Conservation (phyloP, 2,329 filamentous ascomycete species). For the Onygena corvina region DNA sequence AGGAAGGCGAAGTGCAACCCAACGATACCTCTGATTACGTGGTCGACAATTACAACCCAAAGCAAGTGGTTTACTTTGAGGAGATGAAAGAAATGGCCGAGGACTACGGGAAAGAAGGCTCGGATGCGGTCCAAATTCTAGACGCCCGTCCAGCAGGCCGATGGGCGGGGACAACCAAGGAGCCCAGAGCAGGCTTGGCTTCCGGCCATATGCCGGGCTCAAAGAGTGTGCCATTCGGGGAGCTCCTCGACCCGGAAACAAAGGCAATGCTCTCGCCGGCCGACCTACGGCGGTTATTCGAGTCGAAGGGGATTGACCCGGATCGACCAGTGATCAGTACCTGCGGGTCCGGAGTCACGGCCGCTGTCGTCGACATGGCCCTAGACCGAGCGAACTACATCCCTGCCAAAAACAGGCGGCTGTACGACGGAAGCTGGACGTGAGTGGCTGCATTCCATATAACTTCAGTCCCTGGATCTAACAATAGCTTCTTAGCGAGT, state of each 20-base stretch:
- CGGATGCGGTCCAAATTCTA: constrained; percentile 72
- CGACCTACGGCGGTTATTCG: constrained; percentile 63
- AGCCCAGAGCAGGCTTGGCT: constrained; percentile 72
- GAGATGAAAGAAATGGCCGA: constrained; percentile 65
- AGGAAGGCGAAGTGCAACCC: constrained; percentile 49
- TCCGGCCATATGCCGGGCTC: constrained; percentile 89
- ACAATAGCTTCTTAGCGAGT: constrained; percentile 30
- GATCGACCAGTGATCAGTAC: constrained; percentile 70
- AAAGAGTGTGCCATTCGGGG: constrained; percentile 66
- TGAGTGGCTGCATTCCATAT: constrained; percentile 41
- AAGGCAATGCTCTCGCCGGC: constrained; percentile 65
- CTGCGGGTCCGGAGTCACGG: constrained; percentile 91
- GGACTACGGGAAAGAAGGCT: constrained; percentile 69
- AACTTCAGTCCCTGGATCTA: constrained; percentile 12
- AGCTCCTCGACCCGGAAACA: constrained; percentile 68
- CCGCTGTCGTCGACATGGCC: constrained; percentile 78
- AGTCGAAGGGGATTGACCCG: constrained; percentile 66
- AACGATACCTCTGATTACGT: constrained; percentile 35
- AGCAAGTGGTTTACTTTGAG: constrained; percentile 66
- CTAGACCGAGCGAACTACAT: constrained; percentile 67
- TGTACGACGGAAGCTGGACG: constrained; percentile 98
- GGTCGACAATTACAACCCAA: constrained; percentile 45
- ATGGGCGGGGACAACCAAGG: constrained; percentile 70
- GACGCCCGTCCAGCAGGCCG: constrained; percentile 72
- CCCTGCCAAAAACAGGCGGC: constrained; percentile 50